Evolutionary conservation across 805 yeast species (phyloP).

Genomic region (Babjeviella inositovora): DNA sequence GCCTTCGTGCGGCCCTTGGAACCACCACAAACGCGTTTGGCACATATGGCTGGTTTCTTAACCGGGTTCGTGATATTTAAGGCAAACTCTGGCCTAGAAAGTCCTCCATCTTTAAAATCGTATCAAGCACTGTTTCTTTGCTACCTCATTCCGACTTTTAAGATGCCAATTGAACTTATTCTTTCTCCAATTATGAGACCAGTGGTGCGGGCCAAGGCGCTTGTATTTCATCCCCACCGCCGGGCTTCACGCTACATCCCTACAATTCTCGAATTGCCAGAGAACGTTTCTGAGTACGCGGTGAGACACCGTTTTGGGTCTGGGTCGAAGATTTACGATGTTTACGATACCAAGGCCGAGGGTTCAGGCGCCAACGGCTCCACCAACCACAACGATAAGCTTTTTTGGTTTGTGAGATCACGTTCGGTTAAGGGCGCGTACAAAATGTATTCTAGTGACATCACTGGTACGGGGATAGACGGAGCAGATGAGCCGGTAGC

Average conservation of each 20-base stretch:
- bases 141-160: neutral
- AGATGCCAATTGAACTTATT: conserved; percentile 44
- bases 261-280: conserved; percentile 23
- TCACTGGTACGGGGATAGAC: conserved; percentile 22
- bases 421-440: conserved; percentile 54
- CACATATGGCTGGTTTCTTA: too few species aligned
- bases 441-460: conserved; percentile 29
- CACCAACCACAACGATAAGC: conserved; percentile 20
- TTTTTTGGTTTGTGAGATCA: conserved; percentile 42
- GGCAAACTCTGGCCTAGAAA: too few species aligned
- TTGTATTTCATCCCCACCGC: conserved; percentile 38
- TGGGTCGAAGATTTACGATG: conserved; percentile 41
- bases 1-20: too few species aligned
- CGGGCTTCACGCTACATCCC: conserved; percentile 41
- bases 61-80: too few species aligned
- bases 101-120: too few species aligned
- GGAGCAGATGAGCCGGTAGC: conserved; percentile 44
- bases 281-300: conserved; percentile 20
- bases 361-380: conserved; percentile 19
- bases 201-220: conserved; percentile 34
- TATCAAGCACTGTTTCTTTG: too few species aligned
- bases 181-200: conserved; percentile 48
- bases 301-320: conserved; percentile 43
- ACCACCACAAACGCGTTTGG: too few species aligned
- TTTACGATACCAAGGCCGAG: conserved; percentile 25